Conservation (phyloP, 176 grass and related monocot species). For the Aegilops tauschii region DNA sequence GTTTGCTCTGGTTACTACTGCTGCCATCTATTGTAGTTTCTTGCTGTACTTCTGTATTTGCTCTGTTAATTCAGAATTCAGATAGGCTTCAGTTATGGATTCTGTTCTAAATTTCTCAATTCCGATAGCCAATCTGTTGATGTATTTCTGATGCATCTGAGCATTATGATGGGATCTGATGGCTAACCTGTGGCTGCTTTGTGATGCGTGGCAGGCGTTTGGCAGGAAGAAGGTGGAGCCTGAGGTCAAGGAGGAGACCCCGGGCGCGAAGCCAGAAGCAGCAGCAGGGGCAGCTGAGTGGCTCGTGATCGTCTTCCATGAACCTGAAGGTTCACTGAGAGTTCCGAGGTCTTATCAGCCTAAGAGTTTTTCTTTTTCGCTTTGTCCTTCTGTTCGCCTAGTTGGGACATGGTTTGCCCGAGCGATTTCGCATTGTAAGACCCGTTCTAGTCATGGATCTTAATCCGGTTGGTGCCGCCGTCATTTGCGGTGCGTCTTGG, state of each 20-base stretch:
- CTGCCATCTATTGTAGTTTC: background rate
- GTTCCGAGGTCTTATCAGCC: background rate
- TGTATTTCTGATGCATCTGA: too few relatives aligned
- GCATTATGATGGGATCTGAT: background rate
- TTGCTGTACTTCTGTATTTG: too few relatives aligned
- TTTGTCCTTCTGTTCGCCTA: background rate
- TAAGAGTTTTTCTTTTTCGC: background rate
- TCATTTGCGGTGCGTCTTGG: too few relatives aligned
- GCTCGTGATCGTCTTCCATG: background rate
- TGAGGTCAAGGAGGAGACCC: background rate
- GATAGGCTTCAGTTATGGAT: too few relatives aligned
- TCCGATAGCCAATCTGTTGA: too few relatives aligned
- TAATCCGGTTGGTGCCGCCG: too few relatives aligned
- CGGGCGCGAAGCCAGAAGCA: background rate
- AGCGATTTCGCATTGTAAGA: background rate
- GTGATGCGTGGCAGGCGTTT: background rate
- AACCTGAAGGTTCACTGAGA: background rate
- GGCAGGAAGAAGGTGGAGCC: slow-evolving; percentile 33
- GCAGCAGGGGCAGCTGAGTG: background rate
- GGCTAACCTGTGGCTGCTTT: background rate
- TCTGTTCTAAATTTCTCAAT: background rate
- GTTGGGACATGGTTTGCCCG: background rate
- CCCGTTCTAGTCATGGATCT: background rate
- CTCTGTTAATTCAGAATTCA: background rate
- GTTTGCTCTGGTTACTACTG: background rate